Percentiles rank a stretch among this genome's conserved stretches.
Evolutionary conservation across 768 basidiomycete species (phyloP).

Genomic region (Tulasnella calospora): DNA sequence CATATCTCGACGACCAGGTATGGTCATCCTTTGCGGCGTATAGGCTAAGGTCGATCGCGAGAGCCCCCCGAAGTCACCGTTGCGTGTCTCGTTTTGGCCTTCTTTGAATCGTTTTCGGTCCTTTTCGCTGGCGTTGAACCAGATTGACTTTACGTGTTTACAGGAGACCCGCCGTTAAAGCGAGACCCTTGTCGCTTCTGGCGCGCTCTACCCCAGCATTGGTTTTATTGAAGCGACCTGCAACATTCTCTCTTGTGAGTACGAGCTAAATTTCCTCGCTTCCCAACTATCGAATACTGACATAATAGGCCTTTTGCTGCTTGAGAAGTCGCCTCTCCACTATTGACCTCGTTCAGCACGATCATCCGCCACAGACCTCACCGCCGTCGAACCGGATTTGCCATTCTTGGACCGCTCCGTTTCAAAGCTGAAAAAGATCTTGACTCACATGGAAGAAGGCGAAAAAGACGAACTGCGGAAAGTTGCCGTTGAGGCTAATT

Average conservation of each 20-base stretch:
- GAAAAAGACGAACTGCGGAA: conserved; percentile 2
- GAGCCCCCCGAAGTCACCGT: conserved; percentile 23
- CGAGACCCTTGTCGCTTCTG: conserved; percentile 29
- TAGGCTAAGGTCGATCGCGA: background rate
- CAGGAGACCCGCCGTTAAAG: conserved; percentile 38
- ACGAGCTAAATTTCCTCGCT: no score
- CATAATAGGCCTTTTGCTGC: background rate
- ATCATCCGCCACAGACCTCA: conserved; percentile 5
- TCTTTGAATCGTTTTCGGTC: conserved; percentile 41
- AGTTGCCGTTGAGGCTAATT: background rate
- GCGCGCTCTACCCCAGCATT: conserved; percentile 25
- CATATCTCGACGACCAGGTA: no score
- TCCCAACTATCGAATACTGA: background rate
- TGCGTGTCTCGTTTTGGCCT: conserved; percentile 32
- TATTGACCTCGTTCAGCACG: background rate
- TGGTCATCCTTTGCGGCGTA: conserved; percentile 35
- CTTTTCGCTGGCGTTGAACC: conserved; percentile 40
- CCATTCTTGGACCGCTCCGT: background rate
- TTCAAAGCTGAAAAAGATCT: background rate
- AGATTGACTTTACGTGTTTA: conserved; percentile 40
- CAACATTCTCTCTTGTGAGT: conserved; percentile 41
- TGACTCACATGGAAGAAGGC: background rate
- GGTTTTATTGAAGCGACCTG: conserved; percentile 40
- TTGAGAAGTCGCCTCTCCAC: conserved; percentile 21
- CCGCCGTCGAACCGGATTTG: background rate